These are phyloP conservation scores for Fusarium zealandicum DNA, from an alignment of 2,329 filamentous ascomycete genomes.

Conservation along the genomic window DNA sequence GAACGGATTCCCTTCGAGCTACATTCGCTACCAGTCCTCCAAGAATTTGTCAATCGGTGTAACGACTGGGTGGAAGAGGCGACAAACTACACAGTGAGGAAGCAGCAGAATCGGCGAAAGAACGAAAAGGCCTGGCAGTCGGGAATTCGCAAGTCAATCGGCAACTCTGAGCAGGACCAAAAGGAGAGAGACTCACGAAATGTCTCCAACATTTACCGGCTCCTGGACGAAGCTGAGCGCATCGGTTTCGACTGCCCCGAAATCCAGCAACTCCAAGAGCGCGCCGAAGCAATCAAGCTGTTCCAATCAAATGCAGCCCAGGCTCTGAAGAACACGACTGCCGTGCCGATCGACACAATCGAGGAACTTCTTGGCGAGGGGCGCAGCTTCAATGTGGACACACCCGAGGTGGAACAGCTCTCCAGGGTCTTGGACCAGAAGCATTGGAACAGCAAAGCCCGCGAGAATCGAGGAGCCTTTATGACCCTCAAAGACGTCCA, in stretches of 20 bases:
- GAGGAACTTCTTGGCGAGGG: conserved; percentile 92
- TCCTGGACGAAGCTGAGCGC: conserved; percentile 82
- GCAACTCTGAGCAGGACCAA: conserved; percentile 64
- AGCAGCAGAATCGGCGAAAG: conserved; percentile 96
- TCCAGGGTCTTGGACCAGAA: conserved; percentile 83
- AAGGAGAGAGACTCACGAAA: conserved; percentile 88
- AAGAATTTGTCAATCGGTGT: conserved; percentile 91
- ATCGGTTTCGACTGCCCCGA: conserved; percentile 94
- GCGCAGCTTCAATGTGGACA: conserved; percentile 87
- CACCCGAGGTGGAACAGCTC: conserved; percentile 84
- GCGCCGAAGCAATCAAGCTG: conserved; percentile 80
- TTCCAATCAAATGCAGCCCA: conserved; percentile 80
- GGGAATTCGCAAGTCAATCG: conserved; percentile 73
- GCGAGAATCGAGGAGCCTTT: conserved; percentile 66
- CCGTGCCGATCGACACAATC: conserved; percentile 74
- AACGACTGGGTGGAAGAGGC: conserved; percentile 99
- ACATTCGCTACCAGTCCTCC: conserved; percentile 80
- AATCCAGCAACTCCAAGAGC: conserved; percentile 84
- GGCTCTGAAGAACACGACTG: conserved; percentile 71
- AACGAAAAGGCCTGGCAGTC: conserved; percentile 88
- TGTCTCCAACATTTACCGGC: conserved; percentile 84
- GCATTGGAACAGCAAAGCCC: conserved; percentile 85
- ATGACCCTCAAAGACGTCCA: conserved; percentile 80
- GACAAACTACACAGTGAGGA: conserved; percentile 93
- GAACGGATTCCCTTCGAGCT: conserved; percentile 95